Conservation (phyloP, 2,329 filamentous ascomycete genomes). For the Cytospora chrysosperma region DNA sequence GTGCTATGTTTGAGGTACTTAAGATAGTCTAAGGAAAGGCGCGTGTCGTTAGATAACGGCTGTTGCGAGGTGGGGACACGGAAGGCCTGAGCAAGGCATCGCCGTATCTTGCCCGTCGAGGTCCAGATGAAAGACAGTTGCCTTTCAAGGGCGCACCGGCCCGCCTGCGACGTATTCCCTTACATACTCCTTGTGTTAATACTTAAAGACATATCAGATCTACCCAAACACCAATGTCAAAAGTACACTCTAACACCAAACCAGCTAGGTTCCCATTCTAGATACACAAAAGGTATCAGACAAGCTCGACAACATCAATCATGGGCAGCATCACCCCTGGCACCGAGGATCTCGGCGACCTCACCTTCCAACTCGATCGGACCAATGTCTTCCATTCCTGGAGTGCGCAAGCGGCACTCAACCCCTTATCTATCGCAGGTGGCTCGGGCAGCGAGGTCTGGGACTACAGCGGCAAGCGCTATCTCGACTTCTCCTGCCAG, state of each 20-base stretch:
- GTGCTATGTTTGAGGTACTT: neutral
- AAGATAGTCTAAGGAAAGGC: neutral
- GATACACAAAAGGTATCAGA: neutral
- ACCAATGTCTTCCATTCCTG: slow-evolving; percentile 24
- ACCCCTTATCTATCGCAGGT: slow-evolving; percentile 18
- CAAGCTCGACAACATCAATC: neutral
- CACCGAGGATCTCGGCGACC: slow-evolving; percentile 14
- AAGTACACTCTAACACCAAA: neutral
- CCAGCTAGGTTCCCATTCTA: too few species aligned
- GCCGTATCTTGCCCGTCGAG: neutral
- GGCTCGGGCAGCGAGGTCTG: slow-evolving; percentile 22
- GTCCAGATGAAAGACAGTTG: neutral
- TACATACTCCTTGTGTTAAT: neutral
- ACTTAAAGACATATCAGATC: neutral
- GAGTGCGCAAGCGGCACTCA: slow-evolving; percentile 21
- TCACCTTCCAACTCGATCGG: slow-evolving; percentile 22
- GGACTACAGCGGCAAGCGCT: slow-evolving; percentile 24
- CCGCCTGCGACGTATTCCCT: neutral
- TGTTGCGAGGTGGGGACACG: neutral
- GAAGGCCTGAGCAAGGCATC: neutral
- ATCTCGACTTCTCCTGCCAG: slow-evolving; percentile 24
- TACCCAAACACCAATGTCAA: too few species aligned
- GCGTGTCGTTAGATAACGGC: neutral
- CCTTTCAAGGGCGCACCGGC: neutral
- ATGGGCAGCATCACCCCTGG: slow-evolving; percentile 22